A percentile compares a stretch with the other conserved stretches of the same genome.
These are phyloP conservation scores for Lumnitzera littorea DNA, from an alignment of 345 rosid genomes.

Conservation along the genomic window DNA sequence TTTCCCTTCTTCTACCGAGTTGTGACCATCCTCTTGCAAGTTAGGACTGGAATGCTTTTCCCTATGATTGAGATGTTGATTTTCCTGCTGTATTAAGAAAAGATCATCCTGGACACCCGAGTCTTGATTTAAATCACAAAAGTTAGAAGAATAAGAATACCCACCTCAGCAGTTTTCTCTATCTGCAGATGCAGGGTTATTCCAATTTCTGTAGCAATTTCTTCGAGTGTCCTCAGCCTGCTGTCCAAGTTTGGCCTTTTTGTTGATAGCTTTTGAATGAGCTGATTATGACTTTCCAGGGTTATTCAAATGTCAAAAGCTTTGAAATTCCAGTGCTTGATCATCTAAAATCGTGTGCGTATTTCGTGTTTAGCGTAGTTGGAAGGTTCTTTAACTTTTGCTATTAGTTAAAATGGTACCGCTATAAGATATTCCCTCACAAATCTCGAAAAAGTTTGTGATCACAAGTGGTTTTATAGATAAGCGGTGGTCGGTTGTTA, in stretches of 20 bases:
- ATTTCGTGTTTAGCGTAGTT: too few relatives aligned
- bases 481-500: too few relatives aligned
- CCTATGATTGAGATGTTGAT: not conserved
- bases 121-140: not conserved
- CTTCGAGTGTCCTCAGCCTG: constrained; percentile 27
- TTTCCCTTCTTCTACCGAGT: not conserved
- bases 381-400: too few relatives aligned
- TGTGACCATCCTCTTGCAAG: constrained; percentile 2
- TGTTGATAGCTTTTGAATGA: constrained; percentile 37
- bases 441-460: too few relatives aligned
- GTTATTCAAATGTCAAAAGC: not conserved
- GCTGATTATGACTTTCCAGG: constrained; percentile 15
- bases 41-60: constrained; percentile 10
- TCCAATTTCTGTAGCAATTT: constrained; percentile 30
- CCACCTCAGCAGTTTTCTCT: constrained; percentile 16
- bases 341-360: not conserved
- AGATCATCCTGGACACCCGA: not conserved
- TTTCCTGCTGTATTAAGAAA: constrained; percentile 15
- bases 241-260: constrained; percentile 26
- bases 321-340: not conserved
- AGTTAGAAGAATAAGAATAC: not conserved
- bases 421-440: too few relatives aligned
- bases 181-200: constrained; percentile 16
- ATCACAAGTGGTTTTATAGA: too few relatives aligned
- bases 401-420: too few relatives aligned